Base-by-base conservation (phyloP, 2,329 filamentous ascomycete genomes). In the Aschersonia sp. region DNA sequence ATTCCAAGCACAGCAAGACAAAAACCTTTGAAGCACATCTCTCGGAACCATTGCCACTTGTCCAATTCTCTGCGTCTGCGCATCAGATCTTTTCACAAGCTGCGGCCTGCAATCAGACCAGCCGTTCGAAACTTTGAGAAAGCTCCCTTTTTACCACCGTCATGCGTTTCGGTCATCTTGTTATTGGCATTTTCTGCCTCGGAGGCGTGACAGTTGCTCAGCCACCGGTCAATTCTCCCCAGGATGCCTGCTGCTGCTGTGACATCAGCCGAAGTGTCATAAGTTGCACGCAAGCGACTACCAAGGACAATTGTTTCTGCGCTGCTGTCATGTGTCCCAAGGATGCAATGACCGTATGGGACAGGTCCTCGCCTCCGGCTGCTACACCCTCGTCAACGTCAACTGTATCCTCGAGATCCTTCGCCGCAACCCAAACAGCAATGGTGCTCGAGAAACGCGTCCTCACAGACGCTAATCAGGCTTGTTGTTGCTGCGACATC, bases 161-260 rank as follows among this genome's bases (percentile, higher is more conserved):
- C 12, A 62, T 62, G 59, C 58, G 51, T 38, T 57, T 58, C 53
- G 47, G 52, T 28, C 42, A 47, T 41, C 30, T 59, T 44, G 49
- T 54, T 40, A 45, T 45, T 40, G 52, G 50, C 44, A 29, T 48
- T 40, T 47, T 35, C 35, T 45, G 31, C 48, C 48, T 53, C 30
- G 45, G 40, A 46, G 32, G 40, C n/a, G 20, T n/a, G 12, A 45
- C 10, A 28, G 5, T 45, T n/a, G 52, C 48, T 9, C 42, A 46
- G 12, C 47, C 47, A 5, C 28, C 48, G n/a, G 10, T 28, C 9
- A 31, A 35, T 20, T n/a, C 45, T 31, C 35, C 54, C n/a, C 50
- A 31, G 12, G 38, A 54, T 38, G 48, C 49, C 7, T 65, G 61
- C 57, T 65, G 62, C 57, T 65, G 62, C 57, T 65, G 63, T 53